Percentiles rank a stretch among this genome's conserved stretches.
These are phyloP conservation scores for Pholiota molesta DNA, from an alignment of 768 basidiomycete genomes.

Conservation along the genomic window DNA sequence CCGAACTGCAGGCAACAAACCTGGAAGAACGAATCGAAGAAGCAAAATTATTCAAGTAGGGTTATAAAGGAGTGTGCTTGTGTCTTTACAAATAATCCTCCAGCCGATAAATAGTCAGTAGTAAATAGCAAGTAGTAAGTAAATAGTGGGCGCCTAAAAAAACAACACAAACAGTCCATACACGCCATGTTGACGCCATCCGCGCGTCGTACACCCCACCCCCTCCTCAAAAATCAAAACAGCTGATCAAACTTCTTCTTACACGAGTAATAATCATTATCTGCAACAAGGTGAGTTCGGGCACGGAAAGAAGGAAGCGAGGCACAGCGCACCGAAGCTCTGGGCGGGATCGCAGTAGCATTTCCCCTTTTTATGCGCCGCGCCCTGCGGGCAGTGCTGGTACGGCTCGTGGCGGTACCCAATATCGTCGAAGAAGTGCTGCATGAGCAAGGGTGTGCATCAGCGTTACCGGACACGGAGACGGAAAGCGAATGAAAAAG, in stretches of 20 bases:
- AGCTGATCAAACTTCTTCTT: slow-evolving; percentile 4
- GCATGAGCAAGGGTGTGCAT: background rate
- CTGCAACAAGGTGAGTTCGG: background rate
- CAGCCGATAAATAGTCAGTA: too few species aligned
- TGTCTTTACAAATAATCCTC: too few species aligned
- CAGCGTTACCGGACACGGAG: background rate
- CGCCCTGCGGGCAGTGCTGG: slow-evolving; percentile 64
- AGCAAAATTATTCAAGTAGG: too few species aligned
- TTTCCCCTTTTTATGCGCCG: slow-evolving; percentile 43
- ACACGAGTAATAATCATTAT: slow-evolving; percentile 4
- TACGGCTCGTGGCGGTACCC: slow-evolving; percentile 83
- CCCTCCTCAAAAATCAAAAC: background rate
- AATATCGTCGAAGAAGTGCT: slow-evolving; percentile 80
- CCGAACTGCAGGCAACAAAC: too few species aligned
- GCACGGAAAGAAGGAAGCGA: background rate
- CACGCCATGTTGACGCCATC: too few species aligned
- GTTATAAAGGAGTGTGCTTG: too few species aligned
- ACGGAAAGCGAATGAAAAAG: too few species aligned
- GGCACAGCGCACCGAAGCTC: slow-evolving; percentile 59
- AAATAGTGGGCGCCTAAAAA: background rate
- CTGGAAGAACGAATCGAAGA: too few species aligned
- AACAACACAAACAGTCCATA: background rate
- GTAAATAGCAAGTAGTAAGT: too few species aligned
- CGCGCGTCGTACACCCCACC: background rate
- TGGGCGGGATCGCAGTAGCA: slow-evolving; percentile 64